Conservation (phyloP, 306 rosid species). For the Inga leiocalycina region DNA sequence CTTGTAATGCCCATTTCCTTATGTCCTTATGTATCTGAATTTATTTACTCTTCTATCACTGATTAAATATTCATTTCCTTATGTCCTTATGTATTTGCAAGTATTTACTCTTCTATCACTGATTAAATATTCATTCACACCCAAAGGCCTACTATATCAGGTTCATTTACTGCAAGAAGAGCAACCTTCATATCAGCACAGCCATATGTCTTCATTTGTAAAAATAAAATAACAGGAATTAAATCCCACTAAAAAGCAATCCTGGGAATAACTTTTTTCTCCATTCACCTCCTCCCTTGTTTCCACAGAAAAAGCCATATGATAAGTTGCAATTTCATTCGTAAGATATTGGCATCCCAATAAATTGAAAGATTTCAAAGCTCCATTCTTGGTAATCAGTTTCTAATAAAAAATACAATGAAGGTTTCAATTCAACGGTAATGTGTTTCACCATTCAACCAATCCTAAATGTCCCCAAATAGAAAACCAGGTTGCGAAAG, state of each 20-base stretch:
- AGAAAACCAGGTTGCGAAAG: neutral
- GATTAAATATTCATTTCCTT: neutral
- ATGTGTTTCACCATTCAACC: neutral
- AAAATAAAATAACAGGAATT: neutral
- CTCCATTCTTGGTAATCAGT: neutral
- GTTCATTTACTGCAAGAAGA: neutral
- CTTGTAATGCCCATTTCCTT: neutral
- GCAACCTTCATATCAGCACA: neutral
- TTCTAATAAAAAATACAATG: neutral
- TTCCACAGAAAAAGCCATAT: neutral
- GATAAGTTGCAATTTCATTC: neutral
- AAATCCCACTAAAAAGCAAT: neutral
- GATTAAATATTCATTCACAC: neutral
- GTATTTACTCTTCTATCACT: neutral
- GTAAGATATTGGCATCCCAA: neutral
- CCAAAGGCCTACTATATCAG: constrained; percentile 12
- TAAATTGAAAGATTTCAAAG: neutral
- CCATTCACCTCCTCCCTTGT: neutral
- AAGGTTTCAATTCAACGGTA: neutral
- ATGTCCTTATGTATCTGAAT: neutral
- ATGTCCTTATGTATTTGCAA: no score
- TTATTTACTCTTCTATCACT: neutral
- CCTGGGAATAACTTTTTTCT: neutral
- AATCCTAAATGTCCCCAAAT: neutral
- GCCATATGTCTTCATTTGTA: neutral